A percentile compares a stretch with the other conserved stretches of the same genome.
Evolutionary conservation across 371 early-diverging fungal species (phyloP).

Genomic region (Mortierella sp.): DNA sequence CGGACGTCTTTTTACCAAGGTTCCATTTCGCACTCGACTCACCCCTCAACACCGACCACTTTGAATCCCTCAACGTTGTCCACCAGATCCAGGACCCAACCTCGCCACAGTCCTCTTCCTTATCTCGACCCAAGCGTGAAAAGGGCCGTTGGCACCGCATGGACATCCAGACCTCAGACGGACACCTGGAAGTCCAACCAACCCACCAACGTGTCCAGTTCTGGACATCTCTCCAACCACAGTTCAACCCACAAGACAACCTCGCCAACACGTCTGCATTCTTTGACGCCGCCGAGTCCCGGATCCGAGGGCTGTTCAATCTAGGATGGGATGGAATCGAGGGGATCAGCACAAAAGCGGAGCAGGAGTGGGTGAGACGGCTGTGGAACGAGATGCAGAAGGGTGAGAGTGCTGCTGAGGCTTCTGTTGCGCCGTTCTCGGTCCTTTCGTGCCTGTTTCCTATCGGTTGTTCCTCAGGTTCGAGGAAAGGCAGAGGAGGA

Average conservation of each 20-base stretch:
- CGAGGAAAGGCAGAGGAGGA: not conserved
- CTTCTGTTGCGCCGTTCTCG: conserved; percentile 8
- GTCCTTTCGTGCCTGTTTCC: conserved; percentile 16
- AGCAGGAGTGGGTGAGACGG: conserved; percentile 40
- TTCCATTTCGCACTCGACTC: conserved; percentile 53
- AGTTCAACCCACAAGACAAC: conserved; percentile 26
- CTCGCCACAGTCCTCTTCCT: not conserved
- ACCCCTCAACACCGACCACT: conserved; percentile 34
- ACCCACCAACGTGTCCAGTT: conserved; percentile 35
- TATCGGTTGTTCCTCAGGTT: not conserved
- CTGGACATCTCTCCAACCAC: conserved; percentile 29
- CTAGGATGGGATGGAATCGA: conserved; percentile 44
- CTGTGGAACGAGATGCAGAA: conserved; percentile 34
- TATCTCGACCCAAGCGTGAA: conserved; percentile 11
- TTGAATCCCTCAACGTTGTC: conserved; percentile 33
- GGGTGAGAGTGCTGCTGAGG: conserved; percentile 32
- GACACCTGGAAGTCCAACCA: conserved; percentile 14
- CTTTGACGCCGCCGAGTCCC: conserved; percentile 31
- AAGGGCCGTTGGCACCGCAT: conserved; percentile 54
- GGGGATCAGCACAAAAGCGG: conserved; percentile 35
- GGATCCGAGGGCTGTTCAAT: conserved; percentile 15
- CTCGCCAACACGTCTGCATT: conserved; percentile 19
- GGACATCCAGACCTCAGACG: conserved; percentile 44
- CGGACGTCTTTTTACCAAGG: conserved; percentile 52
- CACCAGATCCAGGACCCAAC: conserved; percentile 26